Percentiles rank a stretch among this genome's conserved stretches.
Conservation (phyloP, 2,329 filamentous ascomycete species). For the Aplosporella prunicola region DNA sequence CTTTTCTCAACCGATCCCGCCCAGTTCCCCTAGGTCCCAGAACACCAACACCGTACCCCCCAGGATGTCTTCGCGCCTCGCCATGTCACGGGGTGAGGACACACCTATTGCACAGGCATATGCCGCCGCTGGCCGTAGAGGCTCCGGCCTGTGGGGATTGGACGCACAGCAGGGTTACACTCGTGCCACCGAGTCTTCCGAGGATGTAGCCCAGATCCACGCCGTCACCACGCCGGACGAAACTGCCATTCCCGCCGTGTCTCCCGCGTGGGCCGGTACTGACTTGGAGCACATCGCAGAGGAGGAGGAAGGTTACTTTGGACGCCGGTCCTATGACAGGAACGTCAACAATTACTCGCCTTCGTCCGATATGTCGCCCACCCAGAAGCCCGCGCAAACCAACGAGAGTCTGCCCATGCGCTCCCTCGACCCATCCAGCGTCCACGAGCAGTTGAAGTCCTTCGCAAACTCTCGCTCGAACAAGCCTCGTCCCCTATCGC, state of each 20-base stretch:
- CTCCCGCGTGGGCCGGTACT: constrained; percentile 30
- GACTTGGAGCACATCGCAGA: constrained; percentile 28
- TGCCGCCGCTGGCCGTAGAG: constrained; percentile 13
- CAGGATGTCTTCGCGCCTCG: constrained; percentile 27
- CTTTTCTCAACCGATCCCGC: constrained; percentile 42
- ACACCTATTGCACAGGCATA: constrained; percentile 5
- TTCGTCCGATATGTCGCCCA: constrained; percentile 11
- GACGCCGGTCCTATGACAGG: constrained; percentile 20
- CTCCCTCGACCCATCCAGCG: neutral
- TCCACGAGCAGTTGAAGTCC: constrained; percentile 9
- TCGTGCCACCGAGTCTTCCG: constrained; percentile 17
- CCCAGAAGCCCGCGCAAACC: constrained; percentile 2
- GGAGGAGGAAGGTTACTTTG: constrained; percentile 16
- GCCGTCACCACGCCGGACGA: constrained; percentile 35
- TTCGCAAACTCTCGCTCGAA: constrained; percentile 5
- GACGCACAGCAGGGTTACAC: too few species aligned
- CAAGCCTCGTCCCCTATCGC: constrained; percentile 21
- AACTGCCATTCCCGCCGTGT: constrained; percentile 29
- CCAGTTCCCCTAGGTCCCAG: constrained; percentile 4
- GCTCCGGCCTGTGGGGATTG: constrained; percentile 28
- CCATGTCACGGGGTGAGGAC: constrained; percentile 11
- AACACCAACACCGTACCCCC: constrained; percentile 22
- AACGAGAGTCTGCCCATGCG: neutral
- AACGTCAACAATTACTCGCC: constrained; percentile 15
- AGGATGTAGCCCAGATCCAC: constrained; percentile 25